phyloP scores from a whole-genome alignment of 2,329 filamentous ascomycete species.

The Colletotrichum endophyticum region DNA sequence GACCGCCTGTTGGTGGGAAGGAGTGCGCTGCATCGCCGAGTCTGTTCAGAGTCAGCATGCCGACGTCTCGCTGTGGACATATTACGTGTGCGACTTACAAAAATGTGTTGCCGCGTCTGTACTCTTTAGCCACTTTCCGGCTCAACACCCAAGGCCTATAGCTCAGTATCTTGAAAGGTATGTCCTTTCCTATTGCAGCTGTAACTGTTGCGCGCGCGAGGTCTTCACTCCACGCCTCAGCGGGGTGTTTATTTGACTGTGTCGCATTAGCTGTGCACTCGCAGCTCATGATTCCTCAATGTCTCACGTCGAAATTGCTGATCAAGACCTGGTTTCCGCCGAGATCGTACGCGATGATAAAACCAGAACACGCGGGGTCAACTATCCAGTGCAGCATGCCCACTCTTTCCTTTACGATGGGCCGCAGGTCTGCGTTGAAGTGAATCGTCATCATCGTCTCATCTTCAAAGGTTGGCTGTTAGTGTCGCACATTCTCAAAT shows the following conservation, averaged over 20 bases:
- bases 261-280: not conserved
- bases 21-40: constrained; percentile 36
- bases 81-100: constrained; percentile 29
- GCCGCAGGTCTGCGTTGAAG: constrained; percentile 43
- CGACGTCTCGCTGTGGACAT: not conserved
- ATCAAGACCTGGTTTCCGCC: constrained; percentile 45
- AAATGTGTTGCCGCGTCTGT: constrained; percentile 38
- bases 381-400: constrained; percentile 51
- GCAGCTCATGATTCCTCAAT: too few relatives aligned
- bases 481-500: not conserved
- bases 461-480: constrained; percentile 25
- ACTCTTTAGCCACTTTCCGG: constrained; percentile 42
- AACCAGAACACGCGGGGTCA: constrained; percentile 45
- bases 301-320: constrained; percentile 45
- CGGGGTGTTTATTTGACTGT: constrained; percentile 36
- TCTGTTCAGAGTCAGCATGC: constrained; percentile 1
- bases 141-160: constrained; percentile 46
- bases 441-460: constrained; percentile 53
- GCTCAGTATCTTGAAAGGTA: constrained; percentile 41
- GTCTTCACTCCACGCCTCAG: constrained; percentile 37
- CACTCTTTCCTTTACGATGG: constrained; percentile 38
- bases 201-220: constrained; percentile 34
- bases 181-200: constrained; percentile 34
- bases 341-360: constrained; percentile 48
- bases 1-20: constrained; percentile 36